Evolutionary conservation across 1,139 yeast genomes (phyloP).

Genomic region (Protomyces inundatus): DNA sequence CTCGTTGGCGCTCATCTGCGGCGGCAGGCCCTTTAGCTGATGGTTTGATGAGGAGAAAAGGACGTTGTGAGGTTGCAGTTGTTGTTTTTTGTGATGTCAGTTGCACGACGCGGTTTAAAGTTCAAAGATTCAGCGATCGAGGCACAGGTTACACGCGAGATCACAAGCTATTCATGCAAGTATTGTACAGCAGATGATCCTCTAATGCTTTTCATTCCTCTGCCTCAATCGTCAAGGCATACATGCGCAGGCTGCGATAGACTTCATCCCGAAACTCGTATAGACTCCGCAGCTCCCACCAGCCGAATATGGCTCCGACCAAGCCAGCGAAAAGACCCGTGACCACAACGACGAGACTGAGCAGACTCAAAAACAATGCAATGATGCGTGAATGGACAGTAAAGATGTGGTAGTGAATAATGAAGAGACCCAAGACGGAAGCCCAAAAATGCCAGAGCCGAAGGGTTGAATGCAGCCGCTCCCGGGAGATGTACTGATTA

Average conservation of each 20-base stretch:
- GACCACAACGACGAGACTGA: slow-evolving; percentile 50
- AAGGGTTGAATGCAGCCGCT: slow-evolving; percentile 59
- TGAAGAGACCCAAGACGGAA: slow-evolving; percentile 51
- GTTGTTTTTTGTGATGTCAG: too few relatives aligned
- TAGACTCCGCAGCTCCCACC: slow-evolving; percentile 71
- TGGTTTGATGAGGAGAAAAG: too few relatives aligned
- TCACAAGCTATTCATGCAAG: too few relatives aligned
- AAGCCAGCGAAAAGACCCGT: slow-evolving; percentile 73
- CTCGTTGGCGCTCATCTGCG: not conserved
- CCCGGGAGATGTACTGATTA: slow-evolving; percentile 50
- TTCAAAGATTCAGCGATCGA: too few relatives aligned
- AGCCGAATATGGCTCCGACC: slow-evolving; percentile 72
- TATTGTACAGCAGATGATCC: not conserved
- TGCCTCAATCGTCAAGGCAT: not conserved
- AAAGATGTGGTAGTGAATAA: slow-evolving; percentile 52
- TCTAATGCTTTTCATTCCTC: not conserved
- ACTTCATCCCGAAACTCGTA: slow-evolving; percentile 46
- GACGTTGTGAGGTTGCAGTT: too few relatives aligned
- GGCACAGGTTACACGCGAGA: too few relatives aligned
- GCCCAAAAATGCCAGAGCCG: slow-evolving; percentile 59
- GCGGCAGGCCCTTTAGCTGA: too few relatives aligned
- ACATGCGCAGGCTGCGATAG: not conserved
- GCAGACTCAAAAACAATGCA: slow-evolving; percentile 46
- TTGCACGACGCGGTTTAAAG: too few relatives aligned
- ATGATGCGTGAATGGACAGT: slow-evolving; percentile 45